phyloP scores from a whole-genome alignment of 78 protist genomes.

The Guillardia theta region DNA sequence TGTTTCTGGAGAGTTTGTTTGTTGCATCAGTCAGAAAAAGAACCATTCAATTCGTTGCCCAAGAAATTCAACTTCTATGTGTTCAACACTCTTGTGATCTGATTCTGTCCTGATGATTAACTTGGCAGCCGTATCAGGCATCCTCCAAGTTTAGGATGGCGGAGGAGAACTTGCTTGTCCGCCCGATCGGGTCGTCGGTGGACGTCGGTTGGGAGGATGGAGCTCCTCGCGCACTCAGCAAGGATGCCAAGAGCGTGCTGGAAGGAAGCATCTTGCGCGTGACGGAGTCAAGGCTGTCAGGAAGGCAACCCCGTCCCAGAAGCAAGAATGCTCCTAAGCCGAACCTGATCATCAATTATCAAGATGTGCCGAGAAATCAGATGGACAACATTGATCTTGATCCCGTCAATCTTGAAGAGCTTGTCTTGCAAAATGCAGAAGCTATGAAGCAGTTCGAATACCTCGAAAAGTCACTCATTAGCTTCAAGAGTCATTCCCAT shows the following conservation, averaged over 20 bases:
- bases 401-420: not conserved
- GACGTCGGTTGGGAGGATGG: not conserved
- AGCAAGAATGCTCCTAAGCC: not conserved
- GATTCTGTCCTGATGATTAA: not conserved
- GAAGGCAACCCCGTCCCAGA: not conserved
- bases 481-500: not conserved
- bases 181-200: not conserved
- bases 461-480: not conserved
- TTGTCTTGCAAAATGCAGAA: constrained; percentile 31
- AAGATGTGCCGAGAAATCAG: not conserved
- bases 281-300: not conserved
- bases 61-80: not conserved
- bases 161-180: not conserved
- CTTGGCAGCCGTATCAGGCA: not conserved
- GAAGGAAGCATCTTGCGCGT: not conserved
- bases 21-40: not conserved
- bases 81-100: not conserved
- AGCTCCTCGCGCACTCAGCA: not conserved
- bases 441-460: constrained; percentile 27
- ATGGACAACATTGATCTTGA: not conserved
- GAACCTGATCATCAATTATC: not conserved
- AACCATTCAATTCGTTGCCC: not conserved
- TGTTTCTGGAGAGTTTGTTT: not conserved
- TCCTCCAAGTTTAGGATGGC: not conserved
- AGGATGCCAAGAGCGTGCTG: not conserved